A percentile compares a stretch with the other conserved stretches of the same genome.
These are phyloP conservation scores for Komagataea norvegica DNA, from an alignment of 1,139 yeast species.

Conservation along the genomic window DNA sequence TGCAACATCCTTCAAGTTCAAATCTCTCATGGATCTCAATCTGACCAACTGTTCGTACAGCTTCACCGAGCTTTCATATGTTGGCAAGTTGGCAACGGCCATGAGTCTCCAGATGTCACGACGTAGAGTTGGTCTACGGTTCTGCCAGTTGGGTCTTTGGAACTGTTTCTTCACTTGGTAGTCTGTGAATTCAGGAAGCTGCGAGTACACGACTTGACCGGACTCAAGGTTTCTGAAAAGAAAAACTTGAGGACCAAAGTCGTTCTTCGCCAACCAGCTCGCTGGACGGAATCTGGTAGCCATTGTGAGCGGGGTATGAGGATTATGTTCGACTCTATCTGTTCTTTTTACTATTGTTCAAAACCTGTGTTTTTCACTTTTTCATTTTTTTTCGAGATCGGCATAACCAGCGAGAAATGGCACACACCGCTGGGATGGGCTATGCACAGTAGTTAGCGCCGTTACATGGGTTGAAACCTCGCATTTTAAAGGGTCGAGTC, in stretches of 20 bases:
- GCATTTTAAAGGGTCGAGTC: too few species aligned
- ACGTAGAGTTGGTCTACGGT: conserved; percentile 69
- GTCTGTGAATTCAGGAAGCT: conserved; percentile 59
- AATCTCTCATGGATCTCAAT: conserved; percentile 69
- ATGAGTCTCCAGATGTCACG: conserved; percentile 87
- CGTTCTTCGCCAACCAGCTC: conserved; percentile 43
- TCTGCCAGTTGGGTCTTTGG: conserved; percentile 82
- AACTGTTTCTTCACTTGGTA: conserved; percentile 71
- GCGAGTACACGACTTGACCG: conserved; percentile 88
- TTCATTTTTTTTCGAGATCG: conserved; percentile 4
- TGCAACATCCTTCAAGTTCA: conserved; percentile 53
- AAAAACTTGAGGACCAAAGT: conserved; percentile 77
- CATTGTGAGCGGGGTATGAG: conserved; percentile 7
- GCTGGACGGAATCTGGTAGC: conserved; percentile 35
- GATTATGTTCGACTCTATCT: background rate
- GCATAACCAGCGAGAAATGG: background rate
- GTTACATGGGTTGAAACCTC: too few species aligned
- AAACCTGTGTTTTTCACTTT: background rate
- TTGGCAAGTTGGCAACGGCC: conserved; percentile 74
- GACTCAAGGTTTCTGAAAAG: conserved; percentile 79
- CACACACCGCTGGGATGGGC: conserved; percentile 1
- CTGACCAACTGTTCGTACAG: conserved; percentile 73
- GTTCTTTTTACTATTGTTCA: background rate
- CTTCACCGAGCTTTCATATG: conserved; percentile 62
- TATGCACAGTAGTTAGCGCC: background rate